Evolutionary conservation across 2,329 filamentous ascomycete genomes (phyloP).

Genomic region (Fusarium sp.): DNA sequence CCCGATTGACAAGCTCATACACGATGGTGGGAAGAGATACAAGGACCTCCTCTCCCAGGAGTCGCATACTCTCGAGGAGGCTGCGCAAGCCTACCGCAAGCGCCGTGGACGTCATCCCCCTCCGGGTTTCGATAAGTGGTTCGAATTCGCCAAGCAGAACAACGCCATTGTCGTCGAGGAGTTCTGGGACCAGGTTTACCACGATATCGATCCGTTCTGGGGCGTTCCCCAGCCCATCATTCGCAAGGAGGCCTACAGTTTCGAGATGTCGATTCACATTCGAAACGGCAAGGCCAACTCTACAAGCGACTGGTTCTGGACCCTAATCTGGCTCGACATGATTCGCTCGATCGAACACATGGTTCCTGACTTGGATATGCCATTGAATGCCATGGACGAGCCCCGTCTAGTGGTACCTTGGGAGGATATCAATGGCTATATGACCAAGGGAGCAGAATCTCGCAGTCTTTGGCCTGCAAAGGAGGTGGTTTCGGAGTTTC

Average conservation of each 20-base stretch:
- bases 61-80: constrained; percentile 65
- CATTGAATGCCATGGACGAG: constrained; percentile 77
- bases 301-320: constrained; percentile 70
- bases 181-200: constrained; percentile 74
- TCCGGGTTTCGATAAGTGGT: constrained; percentile 73
- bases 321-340: constrained; percentile 67
- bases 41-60: constrained; percentile 57
- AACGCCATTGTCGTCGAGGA: constrained; percentile 71
- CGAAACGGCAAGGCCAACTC: constrained; percentile 66
- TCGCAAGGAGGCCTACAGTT: constrained; percentile 65
- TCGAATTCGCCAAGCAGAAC: constrained; percentile 65
- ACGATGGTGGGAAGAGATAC: constrained; percentile 59
- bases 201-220: constrained; percentile 72
- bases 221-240: constrained; percentile 62
- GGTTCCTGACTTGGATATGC: constrained; percentile 76
- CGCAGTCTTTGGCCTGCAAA: constrained; percentile 59
- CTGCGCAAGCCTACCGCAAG: constrained; percentile 69
- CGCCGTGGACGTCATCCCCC: constrained; percentile 72
- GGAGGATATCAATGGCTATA: constrained; percentile 69
- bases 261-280: constrained; percentile 72
- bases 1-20: constrained; percentile 67
- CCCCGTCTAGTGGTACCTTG: constrained; percentile 73
- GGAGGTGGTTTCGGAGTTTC: constrained; percentile 61
- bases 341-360: constrained; percentile 65
- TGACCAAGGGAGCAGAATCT: constrained; percentile 65